These are phyloP conservation scores for Phytophthora chlamydospora DNA, from an alignment of 352 stramenopile genomes.

Conservation along the genomic window DNA sequence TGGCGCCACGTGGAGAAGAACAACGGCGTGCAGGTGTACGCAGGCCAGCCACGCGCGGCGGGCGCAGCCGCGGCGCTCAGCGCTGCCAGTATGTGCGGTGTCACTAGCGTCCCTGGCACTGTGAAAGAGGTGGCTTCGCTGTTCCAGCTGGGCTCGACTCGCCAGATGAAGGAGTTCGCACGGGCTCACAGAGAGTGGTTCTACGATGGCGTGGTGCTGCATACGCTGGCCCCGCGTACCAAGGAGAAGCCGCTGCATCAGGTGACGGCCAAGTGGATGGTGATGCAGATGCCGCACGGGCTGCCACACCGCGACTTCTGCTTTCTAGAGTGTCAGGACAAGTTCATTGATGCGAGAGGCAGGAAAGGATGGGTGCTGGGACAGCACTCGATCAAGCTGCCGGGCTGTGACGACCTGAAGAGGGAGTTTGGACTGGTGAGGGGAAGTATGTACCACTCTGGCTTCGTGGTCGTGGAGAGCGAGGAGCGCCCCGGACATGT, in stretches of 20 bases:
- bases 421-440: constrained; percentile 79
- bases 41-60: constrained; percentile 50
- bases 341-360: constrained; percentile 83
- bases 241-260: constrained; percentile 84
- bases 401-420: constrained; percentile 75
- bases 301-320: constrained; percentile 78
- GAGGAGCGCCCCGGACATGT: constrained; percentile 77
- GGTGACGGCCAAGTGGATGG: constrained; percentile 87
- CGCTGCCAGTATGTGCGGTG: constrained; percentile 72
- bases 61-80: constrained; percentile 25
- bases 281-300: constrained; percentile 57
- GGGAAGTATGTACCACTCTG: constrained; percentile 86
- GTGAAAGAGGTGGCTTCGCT: constrained; percentile 78
- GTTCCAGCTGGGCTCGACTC: constrained; percentile 69
- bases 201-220: constrained; percentile 75
- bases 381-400: constrained; percentile 86
- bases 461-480: constrained; percentile 80
- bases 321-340: constrained; percentile 86
- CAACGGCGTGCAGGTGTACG: constrained; percentile 80
- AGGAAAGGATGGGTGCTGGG: constrained; percentile 85
- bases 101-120: constrained; percentile 72
- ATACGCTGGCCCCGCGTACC: constrained; percentile 66
- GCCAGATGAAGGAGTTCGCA: constrained; percentile 77
- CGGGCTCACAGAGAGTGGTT: constrained; percentile 62
- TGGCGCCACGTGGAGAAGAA: constrained; percentile 83